Conservation (phyloP, 2,329 filamentous ascomycete species). For the Cordyceps militaris region DNA sequence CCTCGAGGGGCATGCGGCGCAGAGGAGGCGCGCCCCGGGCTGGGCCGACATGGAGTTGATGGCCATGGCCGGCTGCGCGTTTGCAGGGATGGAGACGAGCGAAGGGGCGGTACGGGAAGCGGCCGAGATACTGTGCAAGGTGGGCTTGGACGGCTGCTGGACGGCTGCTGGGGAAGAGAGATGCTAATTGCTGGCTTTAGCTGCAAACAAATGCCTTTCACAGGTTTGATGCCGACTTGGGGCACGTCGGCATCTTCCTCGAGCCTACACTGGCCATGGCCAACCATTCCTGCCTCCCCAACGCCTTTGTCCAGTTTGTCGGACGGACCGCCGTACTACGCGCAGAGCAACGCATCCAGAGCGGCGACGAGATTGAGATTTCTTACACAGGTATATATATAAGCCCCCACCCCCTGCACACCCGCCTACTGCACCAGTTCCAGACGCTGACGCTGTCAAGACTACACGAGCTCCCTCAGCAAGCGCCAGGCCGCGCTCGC, state of each 20-base stretch:
- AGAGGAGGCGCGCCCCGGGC: conserved; percentile 27
- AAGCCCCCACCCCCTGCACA: neutral
- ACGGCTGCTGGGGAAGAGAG: neutral
- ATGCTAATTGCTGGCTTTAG: conserved; percentile 25
- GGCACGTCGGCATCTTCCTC: conserved; percentile 48
- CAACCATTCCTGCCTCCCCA: conserved; percentile 57
- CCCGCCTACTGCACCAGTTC: neutral
- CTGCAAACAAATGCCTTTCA: conserved; percentile 58
- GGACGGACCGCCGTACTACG: conserved; percentile 44
- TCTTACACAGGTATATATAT: conserved; percentile 54
- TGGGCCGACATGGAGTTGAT: conserved; percentile 46
- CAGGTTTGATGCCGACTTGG: conserved; percentile 44
- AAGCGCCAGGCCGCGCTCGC: conserved; percentile 36
- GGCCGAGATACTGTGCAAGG: conserved; percentile 47
- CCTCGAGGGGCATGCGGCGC: conserved; percentile 41
- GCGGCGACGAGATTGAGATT: conserved; percentile 52
- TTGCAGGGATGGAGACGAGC: conserved; percentile 32
- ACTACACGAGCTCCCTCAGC: conserved; percentile 38
- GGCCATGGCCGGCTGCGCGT: conserved; percentile 34
- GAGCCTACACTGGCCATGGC: conserved; percentile 50
- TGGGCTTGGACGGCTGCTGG: conserved; percentile 18
- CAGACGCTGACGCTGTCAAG: conserved; percentile 24
- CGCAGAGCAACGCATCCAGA: conserved; percentile 40
- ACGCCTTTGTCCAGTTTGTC: conserved; percentile 49
- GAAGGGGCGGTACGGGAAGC: conserved; percentile 33